Base-by-base conservation (phyloP, 2,329 filamentous ascomycete species). In the Penicillium concentricum region DNA sequence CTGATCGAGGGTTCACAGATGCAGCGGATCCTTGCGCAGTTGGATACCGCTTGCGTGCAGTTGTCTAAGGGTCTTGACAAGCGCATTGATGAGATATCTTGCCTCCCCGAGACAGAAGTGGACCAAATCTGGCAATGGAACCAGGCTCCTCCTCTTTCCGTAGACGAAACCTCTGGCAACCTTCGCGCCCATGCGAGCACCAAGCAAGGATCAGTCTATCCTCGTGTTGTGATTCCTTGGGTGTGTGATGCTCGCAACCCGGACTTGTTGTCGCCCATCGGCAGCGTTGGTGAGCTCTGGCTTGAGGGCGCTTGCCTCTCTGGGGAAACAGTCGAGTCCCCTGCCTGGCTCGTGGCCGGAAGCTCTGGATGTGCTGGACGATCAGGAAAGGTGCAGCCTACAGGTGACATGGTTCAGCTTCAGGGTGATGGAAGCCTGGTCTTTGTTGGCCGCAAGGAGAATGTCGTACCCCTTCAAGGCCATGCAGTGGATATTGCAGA, bases 91-190 rank as follows among this genome's bases (percentile, higher is more conserved):
- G 68, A 77, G 16, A 73, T 79, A 20, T 74, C 71, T 5, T 75
- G 69, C 49, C 51, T 80, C 7, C 69, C 74, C 0, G 65, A 70
- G 28, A 56, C 54, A 0, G 77, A 80, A 56, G 43, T 78, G 55
- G 64, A 73, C 28, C 64, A 74, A 48, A 79, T 81, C 22, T 80
- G 78, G 78, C 47, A 65, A 20, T 76, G 73, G 72, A 80, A 79
- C 51, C 57, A 67, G 32, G 65, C 50, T 2, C 64, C 75, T 1
- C 76, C 77, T 2, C 56, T 78, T 54, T 60, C 69, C 2, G 53
- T 72, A 9, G 70, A 78, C 30, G 56, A 65, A 26, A 46, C 61
- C 1, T 67, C 70, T 0, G 61, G 64, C 3, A 51, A 39, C 13
- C 60, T 69, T 32, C 68, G 66, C 13, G 68, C 67, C 4, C 52